A percentile compares a stretch with the other conserved stretches of the same genome.
These are phyloP conservation scores for Smittium culicis DNA, from an alignment of 371 early-diverging fungal genomes.

Conservation along the genomic window DNA sequence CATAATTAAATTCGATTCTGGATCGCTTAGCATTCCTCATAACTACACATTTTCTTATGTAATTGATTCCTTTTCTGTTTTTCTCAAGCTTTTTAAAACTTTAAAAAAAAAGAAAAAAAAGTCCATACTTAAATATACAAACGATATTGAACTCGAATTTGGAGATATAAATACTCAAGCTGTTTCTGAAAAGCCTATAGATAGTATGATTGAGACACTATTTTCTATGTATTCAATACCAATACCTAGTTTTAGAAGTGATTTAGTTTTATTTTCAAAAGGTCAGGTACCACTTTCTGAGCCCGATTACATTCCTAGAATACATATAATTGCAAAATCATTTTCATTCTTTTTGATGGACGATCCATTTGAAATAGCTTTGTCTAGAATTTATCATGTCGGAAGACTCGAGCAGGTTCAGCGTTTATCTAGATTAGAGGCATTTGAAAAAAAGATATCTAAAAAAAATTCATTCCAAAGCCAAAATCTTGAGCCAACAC, in stretches of 20 bases:
- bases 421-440: constrained; percentile 26
- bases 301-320: constrained; percentile 29
- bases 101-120: constrained; percentile 1
- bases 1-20: not conserved
- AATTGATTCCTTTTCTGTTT: not conserved
- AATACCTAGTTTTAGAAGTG: not conserved
- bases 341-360: constrained; percentile 30
- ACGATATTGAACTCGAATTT: not conserved
- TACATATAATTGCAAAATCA: constrained; percentile 23
- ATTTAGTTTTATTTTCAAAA: not conserved
- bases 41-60: not conserved
- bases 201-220: not conserved
- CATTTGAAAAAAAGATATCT: constrained; percentile 26
- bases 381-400: constrained; percentile 26
- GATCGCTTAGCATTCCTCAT: not conserved
- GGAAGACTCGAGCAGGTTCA: constrained; percentile 32
- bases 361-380: constrained; percentile 34
- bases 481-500: not conserved
- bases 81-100: not conserved
- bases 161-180: not conserved
- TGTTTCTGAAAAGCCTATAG: not conserved
- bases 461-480: constrained; percentile 15
- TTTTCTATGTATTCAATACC: not conserved
- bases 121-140: not conserved
- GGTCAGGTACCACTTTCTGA: constrained; percentile 8